Base-by-base conservation (phyloP, 2,329 filamentous ascomycete genomes). In the Elsinoe ampelina region DNA sequence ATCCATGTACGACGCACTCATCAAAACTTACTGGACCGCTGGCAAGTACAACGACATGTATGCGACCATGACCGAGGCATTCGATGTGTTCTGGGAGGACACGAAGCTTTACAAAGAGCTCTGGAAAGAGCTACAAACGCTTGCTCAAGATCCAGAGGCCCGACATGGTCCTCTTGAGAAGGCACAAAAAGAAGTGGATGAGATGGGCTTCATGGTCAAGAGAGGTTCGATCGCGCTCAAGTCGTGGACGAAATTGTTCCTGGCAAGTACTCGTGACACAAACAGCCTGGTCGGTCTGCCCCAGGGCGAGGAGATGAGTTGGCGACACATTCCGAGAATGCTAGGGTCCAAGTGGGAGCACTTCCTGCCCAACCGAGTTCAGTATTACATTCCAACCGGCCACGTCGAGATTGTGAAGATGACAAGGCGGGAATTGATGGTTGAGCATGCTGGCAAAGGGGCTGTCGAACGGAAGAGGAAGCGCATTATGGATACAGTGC, bases 1-100 rank as follows among this genome's bases (percentile, higher is more conserved):
- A 58, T 70, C 76, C 12, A 79, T 85, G 68, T 80, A 80, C 66
- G 70, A 75, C 62, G 55, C 58, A 10, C 58, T 71, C 7, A 65
- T 71, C 43, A 64, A 63, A 48, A 66, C 61, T 42, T 58, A 66
- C 13, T 58, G 55, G 30, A 19, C 39, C 1, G 62, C 61, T 13
- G 41, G 60, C 10, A 55, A 38, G 42, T 58, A 52, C 1, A 42
- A 26, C 22, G 38, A 60, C 3, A 62, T 70, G 39, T 47, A 63
- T 8, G 50, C 59, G 5, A 60, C 57, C 30, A 67, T 70, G 63
- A 35, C 54, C 3, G 61, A 64, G 55, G 67, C 61, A 2, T 39
- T 50, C 4, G 20, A 45, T 5, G 38, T 65, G 3, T 62, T 58
- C 43, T 15, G 10, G 2, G 47, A 52, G 15, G 38, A 57, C 35